These are phyloP conservation scores for Neurospora intermedia DNA, from an alignment of 495 filamentous ascomycete genomes.

Conservation along the genomic window DNA sequence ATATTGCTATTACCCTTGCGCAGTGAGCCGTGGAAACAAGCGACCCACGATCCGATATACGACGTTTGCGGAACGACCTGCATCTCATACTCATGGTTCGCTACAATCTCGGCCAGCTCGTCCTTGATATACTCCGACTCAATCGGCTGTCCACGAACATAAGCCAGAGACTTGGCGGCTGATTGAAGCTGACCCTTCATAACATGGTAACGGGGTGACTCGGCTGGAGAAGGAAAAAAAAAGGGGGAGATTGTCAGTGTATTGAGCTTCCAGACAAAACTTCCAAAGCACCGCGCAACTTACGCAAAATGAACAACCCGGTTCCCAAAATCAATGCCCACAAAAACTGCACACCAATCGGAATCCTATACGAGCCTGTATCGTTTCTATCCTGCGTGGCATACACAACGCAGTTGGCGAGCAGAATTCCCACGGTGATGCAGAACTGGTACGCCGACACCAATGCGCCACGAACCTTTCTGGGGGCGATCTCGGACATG, in stretches of 20 bases:
- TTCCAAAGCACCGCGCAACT: not conserved
- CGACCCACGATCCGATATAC: constrained; percentile 56
- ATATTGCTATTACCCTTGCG: constrained; percentile 45
- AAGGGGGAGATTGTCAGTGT: not conserved
- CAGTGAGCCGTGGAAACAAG: constrained; percentile 50
- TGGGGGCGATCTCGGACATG: constrained; percentile 58
- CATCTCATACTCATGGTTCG: constrained; percentile 71
- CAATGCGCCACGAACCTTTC: constrained; percentile 58
- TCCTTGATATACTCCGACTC: constrained; percentile 54
- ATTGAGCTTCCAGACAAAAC: not conserved
- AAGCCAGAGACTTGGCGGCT: constrained; percentile 50
- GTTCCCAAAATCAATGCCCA: constrained; percentile 59
- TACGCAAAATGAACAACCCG: constrained; percentile 48
- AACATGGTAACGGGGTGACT: constrained; percentile 73
- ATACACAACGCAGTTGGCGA: constrained; percentile 64
- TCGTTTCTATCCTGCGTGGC: constrained; percentile 51
- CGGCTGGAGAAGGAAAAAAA: constrained; percentile 27
- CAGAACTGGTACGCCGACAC: constrained; percentile 72
- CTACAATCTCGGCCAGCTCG: constrained; percentile 70
- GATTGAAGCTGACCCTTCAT: constrained; percentile 55
- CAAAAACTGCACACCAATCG: constrained; percentile 55
- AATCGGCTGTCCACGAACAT: constrained; percentile 54
- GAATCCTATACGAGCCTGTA: constrained; percentile 62
- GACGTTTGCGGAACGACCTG: constrained; percentile 48
- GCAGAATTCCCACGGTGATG: constrained; percentile 61